Evolutionary conservation across 371 early-diverging fungal genomes (phyloP).

Genomic region (Syncephalastrum monosporum): DNA sequence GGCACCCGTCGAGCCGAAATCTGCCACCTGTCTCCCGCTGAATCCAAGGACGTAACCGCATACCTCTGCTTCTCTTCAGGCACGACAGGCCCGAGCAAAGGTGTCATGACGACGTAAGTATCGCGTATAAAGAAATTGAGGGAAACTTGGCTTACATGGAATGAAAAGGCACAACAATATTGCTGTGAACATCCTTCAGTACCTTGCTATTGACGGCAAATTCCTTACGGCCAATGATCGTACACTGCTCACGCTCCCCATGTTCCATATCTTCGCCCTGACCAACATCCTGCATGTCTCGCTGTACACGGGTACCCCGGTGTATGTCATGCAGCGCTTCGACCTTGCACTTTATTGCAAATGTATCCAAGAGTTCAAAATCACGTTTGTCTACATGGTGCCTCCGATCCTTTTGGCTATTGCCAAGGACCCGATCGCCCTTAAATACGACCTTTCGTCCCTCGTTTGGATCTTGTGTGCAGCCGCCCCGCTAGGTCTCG

Average conservation of each 20-base stretch:
- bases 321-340: slow-evolving; percentile 66
- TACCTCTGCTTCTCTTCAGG: slow-evolving; percentile 85
- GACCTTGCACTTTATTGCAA: slow-evolving; percentile 58
- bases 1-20: slow-evolving; percentile 17
- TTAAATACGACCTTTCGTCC: slow-evolving; percentile 64
- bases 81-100: slow-evolving; percentile 72
- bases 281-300: slow-evolving; percentile 25
- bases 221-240: slow-evolving; percentile 19
- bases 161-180: slow-evolving; percentile 67
- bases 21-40: slow-evolving; percentile 19
- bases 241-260: slow-evolving; percentile 69
- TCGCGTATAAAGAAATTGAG: not conserved
- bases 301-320: slow-evolving; percentile 31
- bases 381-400: slow-evolving; percentile 64
- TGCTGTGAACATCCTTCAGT: slow-evolving; percentile 68
- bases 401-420: slow-evolving; percentile 76
- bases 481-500: slow-evolving; percentile 80
- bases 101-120: slow-evolving; percentile 72
- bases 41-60: slow-evolving; percentile 43
- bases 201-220: slow-evolving; percentile 21
- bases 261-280: slow-evolving; percentile 68
- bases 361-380: slow-evolving; percentile 54
- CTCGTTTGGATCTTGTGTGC: slow-evolving; percentile 63
- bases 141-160: not conserved
- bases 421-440: slow-evolving; percentile 62